Evolutionary conservation across 176 grass and related monocot species (phyloP).

Genomic region (Hordeum marinum): DNA sequence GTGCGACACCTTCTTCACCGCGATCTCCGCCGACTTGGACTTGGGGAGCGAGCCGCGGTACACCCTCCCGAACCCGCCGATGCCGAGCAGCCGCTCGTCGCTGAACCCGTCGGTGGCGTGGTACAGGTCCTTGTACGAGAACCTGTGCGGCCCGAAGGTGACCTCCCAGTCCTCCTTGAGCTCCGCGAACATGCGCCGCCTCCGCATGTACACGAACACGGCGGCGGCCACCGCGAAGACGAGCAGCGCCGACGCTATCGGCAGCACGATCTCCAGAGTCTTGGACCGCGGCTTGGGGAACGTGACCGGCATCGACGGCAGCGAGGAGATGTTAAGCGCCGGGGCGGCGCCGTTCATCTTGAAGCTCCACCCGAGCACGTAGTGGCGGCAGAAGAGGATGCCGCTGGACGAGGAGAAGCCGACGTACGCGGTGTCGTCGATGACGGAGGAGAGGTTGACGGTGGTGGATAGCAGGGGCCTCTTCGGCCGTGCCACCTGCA

Average conservation of each 20-base stretch:
- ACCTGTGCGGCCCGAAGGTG: constrained; percentile 56
- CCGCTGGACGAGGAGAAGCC: constrained; percentile 68
- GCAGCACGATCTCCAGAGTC: constrained; percentile 43
- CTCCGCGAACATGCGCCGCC: constrained; percentile 59
- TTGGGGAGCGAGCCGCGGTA: constrained; percentile 44
- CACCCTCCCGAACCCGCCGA: constrained; percentile 72
- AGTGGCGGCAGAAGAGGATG: constrained; percentile 68
- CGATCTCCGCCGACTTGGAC: constrained; percentile 66
- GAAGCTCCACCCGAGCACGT: constrained; percentile 66
- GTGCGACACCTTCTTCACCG: constrained; percentile 76
- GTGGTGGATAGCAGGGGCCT: constrained; percentile 53
- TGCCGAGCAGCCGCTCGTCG: constrained; percentile 52
- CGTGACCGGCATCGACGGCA: constrained; percentile 48
- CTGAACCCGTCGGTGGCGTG: constrained; percentile 66
- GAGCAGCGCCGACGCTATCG: constrained; percentile 38
- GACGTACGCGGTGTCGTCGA: constrained; percentile 60
- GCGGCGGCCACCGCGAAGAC: constrained; percentile 35
- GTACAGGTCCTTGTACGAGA: constrained; percentile 65
- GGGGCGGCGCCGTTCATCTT: constrained; percentile 51
- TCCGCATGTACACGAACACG: constrained; percentile 23
- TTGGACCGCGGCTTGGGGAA: constrained; percentile 48
- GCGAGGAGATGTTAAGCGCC: constrained; percentile 46
- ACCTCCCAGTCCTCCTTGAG: constrained; percentile 68
- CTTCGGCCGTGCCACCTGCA: constrained; percentile 36
- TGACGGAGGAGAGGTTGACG: constrained; percentile 67